Evolutionary conservation across 2,329 filamentous ascomycete species (phyloP).

Genomic region (Sporothrix sp.): DNA sequence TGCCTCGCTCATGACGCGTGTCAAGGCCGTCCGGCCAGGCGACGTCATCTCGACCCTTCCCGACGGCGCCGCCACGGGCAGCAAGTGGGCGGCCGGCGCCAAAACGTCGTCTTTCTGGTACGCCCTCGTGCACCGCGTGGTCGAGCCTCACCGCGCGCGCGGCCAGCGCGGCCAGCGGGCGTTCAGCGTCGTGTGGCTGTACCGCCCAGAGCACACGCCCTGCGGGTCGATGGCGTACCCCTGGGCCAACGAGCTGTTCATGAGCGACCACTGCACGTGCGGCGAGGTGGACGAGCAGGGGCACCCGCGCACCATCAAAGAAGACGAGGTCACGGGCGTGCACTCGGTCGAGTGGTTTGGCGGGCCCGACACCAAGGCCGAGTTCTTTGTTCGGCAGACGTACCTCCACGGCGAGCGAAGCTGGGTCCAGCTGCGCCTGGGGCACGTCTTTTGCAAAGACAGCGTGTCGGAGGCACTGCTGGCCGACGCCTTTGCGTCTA

Average conservation of each 20-base stretch:
- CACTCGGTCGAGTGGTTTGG: conserved; percentile 51
- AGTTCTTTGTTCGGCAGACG: conserved; percentile 62
- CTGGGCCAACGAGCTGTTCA: conserved; percentile 61
- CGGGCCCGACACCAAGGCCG: conserved; percentile 33
- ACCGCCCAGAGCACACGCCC: conserved; percentile 59
- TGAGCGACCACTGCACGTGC: conserved; percentile 70
- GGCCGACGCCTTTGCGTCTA: background rate
- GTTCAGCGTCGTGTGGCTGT: conserved; percentile 66
- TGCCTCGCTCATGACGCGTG: background rate
- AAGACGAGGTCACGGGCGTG: conserved; percentile 46
- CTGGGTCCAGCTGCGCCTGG: conserved; percentile 48
- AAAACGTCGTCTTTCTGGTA: conserved; percentile 51
- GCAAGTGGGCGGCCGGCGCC: conserved; percentile 45
- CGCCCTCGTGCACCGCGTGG: conserved; percentile 54
- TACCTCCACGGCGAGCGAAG: conserved; percentile 51
- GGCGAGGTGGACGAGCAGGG: conserved; percentile 35
- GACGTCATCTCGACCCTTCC: conserved; percentile 40
- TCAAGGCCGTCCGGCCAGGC: conserved; percentile 31
- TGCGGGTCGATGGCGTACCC: conserved; percentile 60
- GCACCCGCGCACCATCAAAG: conserved; percentile 32
- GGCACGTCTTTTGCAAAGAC: conserved; percentile 45
- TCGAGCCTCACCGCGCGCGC: conserved; percentile 21
- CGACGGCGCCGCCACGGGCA: conserved; percentile 36
- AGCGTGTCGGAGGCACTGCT: conserved; percentile 7
- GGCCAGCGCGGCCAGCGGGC: conserved; percentile 24